Percentiles rank a stretch among this genome's conserved stretches.
These are phyloP conservation scores for Coleophoma cylindrospora DNA, from an alignment of 2,329 filamentous ascomycete species.

Conservation along the genomic window DNA sequence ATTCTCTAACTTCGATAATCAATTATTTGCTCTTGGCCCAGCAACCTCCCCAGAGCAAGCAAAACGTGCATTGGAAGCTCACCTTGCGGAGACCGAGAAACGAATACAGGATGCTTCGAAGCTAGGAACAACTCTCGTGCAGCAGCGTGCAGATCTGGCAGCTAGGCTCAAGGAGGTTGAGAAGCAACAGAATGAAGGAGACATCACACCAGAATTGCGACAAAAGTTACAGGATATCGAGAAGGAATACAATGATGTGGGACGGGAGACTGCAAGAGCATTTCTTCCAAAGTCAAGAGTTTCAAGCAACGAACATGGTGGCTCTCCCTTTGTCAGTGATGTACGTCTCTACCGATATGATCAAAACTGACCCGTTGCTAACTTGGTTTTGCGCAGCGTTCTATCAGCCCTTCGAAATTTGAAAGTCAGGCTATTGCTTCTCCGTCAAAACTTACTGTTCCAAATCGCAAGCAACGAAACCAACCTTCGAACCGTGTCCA, in stretches of 20 bases:
- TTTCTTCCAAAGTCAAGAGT: constrained; percentile 82
- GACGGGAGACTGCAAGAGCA: constrained; percentile 80
- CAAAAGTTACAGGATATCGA: constrained; percentile 83
- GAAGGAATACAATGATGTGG: constrained; percentile 91
- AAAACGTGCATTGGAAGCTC: constrained; percentile 83
- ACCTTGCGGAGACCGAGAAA: constrained; percentile 87
- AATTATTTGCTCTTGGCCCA: constrained; percentile 74
- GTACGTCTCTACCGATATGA: constrained; percentile 1
- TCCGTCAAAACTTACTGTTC: constrained; percentile 82
- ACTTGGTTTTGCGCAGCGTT: constrained; percentile 43
- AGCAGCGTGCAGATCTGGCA: constrained; percentile 78
- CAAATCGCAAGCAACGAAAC: constrained; percentile 83
- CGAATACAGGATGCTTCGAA: constrained; percentile 88
- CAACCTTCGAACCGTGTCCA: constrained; percentile 84
- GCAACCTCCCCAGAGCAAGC: constrained; percentile 77
- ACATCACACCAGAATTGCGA: constrained; percentile 78
- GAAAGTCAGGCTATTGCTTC: constrained; percentile 80
- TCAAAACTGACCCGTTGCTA: too few species aligned
- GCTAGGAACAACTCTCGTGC: constrained; percentile 79
- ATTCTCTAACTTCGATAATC: constrained; percentile 78
- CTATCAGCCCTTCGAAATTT: constrained; percentile 71
- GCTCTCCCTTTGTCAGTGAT: constrained; percentile 39
- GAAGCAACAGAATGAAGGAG: constrained; percentile 66
- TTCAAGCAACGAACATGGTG: constrained; percentile 58
- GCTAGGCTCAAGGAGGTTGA: constrained; percentile 83